phyloP scores from a whole-genome alignment of 106 monocot genomes.

The Dendrobium catenatum region DNA sequence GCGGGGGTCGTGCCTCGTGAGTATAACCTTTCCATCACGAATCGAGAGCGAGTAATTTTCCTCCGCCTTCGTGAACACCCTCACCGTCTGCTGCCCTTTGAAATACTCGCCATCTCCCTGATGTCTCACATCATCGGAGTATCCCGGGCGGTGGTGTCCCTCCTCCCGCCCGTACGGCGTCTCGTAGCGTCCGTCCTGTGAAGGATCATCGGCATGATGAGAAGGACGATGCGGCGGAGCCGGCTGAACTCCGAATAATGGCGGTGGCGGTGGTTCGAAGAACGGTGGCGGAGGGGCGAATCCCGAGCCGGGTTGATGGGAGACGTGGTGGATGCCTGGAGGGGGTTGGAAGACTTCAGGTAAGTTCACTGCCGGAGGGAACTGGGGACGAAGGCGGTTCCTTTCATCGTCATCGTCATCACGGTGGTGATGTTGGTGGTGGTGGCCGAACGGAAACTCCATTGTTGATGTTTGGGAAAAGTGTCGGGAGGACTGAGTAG shows the following conservation, averaged over 20 bases:
- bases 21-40: slow-evolving; percentile 11
- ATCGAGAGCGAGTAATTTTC: slow-evolving; percentile 19
- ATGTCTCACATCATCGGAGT: background rate
- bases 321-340: background rate
- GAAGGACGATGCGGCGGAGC: background rate
- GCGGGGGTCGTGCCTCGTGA: slow-evolving; percentile 6
- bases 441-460: background rate
- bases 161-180: background rate
- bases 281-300: background rate
- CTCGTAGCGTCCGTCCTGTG: background rate
- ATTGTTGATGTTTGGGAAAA: background rate
- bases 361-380: background rate
- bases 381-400: background rate
- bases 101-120: background rate
- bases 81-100: slow-evolving; percentile 26
- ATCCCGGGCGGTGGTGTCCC: slow-evolving; percentile 1
- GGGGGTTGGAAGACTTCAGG: background rate
- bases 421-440: background rate
- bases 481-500: background rate
- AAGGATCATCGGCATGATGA: background rate
- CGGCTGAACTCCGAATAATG: background rate
- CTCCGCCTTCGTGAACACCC: slow-evolving; percentile 19
- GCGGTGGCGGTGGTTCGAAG: background rate
- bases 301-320: background rate
- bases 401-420: background rate